Evolutionary conservation across 805 yeast species (phyloP).

Genomic region (Pichia membranifaciens): DNA sequence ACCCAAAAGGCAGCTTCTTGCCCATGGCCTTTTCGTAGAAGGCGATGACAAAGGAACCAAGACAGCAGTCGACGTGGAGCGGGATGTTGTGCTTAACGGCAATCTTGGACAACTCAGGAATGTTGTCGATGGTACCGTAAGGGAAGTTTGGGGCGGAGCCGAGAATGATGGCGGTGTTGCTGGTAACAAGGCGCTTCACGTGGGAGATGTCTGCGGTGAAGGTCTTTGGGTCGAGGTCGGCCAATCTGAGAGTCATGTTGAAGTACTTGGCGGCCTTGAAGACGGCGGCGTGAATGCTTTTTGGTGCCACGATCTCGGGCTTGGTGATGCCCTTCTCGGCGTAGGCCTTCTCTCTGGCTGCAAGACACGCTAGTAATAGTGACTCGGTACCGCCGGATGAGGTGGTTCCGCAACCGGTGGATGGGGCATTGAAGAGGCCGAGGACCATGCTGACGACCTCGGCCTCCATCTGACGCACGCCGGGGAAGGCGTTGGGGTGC

Average conservation of each 20-base stretch:
- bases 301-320: constrained; percentile 89
- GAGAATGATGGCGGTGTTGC: constrained; percentile 73
- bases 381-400: constrained; percentile 98
- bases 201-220: constrained; percentile 60
- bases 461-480: constrained; percentile 91
- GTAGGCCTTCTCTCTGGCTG: constrained; percentile 77
- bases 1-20: constrained; percentile 38
- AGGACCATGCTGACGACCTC: constrained; percentile 92
- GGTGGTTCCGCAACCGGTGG: constrained; percentile 67
- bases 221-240: constrained; percentile 56
- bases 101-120: constrained; percentile 58
- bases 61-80: constrained; percentile 91
- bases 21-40: constrained; percentile 48
- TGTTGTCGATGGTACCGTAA: constrained; percentile 92
- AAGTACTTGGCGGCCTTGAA: constrained; percentile 91
- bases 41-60: constrained; percentile 88
- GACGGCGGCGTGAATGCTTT: constrained; percentile 89
- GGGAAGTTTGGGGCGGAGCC: constrained; percentile 98
- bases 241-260: constrained; percentile 77
- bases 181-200: constrained; percentile 60
- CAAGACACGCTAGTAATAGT: constrained; percentile 71
- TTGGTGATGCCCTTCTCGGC: constrained; percentile 49
- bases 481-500: constrained; percentile 97
- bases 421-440: constrained; percentile 74
- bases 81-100: constrained; percentile 71